Conservation (phyloP, 768 basidiomycete genomes). For the Rhizopogon vulgaris region DNA sequence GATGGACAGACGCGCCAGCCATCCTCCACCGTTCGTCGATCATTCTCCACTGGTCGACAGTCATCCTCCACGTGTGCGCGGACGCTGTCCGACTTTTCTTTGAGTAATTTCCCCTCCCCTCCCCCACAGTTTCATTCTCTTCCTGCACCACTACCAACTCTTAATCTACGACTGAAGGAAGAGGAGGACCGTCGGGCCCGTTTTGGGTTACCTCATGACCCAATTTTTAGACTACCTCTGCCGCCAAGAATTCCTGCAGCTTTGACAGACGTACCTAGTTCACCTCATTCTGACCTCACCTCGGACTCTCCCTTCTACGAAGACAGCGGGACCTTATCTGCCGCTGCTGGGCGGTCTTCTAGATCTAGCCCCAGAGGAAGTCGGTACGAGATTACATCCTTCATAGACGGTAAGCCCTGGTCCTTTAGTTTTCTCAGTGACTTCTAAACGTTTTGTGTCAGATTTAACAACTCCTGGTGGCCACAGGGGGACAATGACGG, state of each 20-base stretch:
- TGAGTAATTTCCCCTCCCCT: constrained; percentile 66
- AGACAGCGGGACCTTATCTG: constrained; percentile 9
- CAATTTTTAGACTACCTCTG: neutral
- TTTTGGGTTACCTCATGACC: neutral
- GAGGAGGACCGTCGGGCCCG: constrained; percentile 18
- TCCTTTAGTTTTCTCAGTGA: neutral
- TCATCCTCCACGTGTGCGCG: constrained; percentile 23
- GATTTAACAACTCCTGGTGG: constrained; percentile 28
- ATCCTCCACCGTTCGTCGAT: constrained; percentile 18
- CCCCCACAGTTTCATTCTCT: constrained; percentile 28
- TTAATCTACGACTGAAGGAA: constrained; percentile 16
- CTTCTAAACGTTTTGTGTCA: constrained; percentile 10
- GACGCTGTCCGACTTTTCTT: constrained; percentile 48
- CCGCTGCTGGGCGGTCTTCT: constrained; percentile 9
- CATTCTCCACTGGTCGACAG: constrained; percentile 16
- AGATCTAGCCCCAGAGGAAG: constrained; percentile 41
- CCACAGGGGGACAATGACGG: constrained; percentile 6
- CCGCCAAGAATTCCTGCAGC: constrained; percentile 21
- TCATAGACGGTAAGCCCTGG: constrained; percentile 45
- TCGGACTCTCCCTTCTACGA: constrained; percentile 14
- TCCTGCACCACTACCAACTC: constrained; percentile 9
- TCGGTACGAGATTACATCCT: constrained; percentile 70
- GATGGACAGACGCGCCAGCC: constrained; percentile 10
- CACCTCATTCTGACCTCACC: constrained; percentile 8
- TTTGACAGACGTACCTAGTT: constrained; percentile 15